These are phyloP conservation scores for Hygrophoropsis aurantiaca DNA, from an alignment of 768 basidiomycete species.

Conservation along the genomic window DNA sequence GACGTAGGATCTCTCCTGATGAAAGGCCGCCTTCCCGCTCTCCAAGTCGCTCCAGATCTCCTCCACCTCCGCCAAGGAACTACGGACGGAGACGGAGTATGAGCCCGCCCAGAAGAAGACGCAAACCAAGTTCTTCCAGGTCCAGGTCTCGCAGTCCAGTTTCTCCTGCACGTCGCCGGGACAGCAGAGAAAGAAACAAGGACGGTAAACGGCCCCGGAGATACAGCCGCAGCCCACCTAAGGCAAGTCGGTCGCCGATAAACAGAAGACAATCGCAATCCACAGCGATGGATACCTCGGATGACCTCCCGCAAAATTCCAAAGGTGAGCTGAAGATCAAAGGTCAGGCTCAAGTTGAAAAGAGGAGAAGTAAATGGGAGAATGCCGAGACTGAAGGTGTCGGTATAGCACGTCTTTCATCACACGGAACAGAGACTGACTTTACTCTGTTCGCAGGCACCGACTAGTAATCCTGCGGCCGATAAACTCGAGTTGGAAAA, in stretches of 20 bases:
- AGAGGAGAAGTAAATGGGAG: constrained; percentile 56
- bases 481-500: constrained; percentile 53
- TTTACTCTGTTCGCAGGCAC: constrained; percentile 18
- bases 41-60: constrained; percentile 41
- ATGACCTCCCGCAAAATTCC: constrained; percentile 29
- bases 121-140: constrained; percentile 29
- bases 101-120: constrained; percentile 34
- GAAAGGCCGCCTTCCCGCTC: constrained; percentile 29
- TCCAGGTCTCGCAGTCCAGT: constrained; percentile 34
- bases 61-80: constrained; percentile 33
- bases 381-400: constrained; percentile 32
- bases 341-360: constrained; percentile 61
- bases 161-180: constrained; percentile 32
- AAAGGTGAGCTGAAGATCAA: constrained; percentile 69
- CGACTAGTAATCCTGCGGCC: constrained; percentile 2
- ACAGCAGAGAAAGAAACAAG: constrained; percentile 25
- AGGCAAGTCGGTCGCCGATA: constrained; percentile 19
- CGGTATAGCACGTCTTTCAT: constrained; percentile 11
- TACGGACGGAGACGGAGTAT: constrained; percentile 47
- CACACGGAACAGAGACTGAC: constrained; percentile 5
- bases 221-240: constrained; percentile 22
- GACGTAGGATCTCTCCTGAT: constrained; percentile 27
- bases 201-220: constrained; percentile 16
- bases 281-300: constrained; percentile 20
- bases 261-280: constrained; percentile 20